Evolutionary conservation across 2,329 filamentous ascomycete genomes (phyloP).

Genomic region (Ophiostoma piceae): DNA sequence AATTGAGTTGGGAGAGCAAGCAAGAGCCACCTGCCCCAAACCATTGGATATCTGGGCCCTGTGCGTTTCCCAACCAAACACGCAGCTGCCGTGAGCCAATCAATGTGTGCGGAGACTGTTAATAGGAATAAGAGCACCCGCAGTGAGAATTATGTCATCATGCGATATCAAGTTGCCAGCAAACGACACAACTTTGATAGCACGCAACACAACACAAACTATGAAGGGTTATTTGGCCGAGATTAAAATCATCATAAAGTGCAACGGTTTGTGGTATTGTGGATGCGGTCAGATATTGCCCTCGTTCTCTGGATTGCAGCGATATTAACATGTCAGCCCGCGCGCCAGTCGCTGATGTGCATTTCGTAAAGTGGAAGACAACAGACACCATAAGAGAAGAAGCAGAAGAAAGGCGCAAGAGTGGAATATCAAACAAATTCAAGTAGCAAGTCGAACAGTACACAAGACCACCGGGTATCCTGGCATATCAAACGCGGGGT

Average conservation of each 20-base stretch:
- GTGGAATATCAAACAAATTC: too few species aligned
- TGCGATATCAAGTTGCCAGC: not conserved
- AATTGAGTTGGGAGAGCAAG: conserved; percentile 16
- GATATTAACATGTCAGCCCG: not conserved
- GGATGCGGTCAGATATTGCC: not conserved
- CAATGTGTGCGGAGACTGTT: not conserved
- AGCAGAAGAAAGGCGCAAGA: not conserved
- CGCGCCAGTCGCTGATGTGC: not conserved
- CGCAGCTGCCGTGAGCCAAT: conserved; percentile 4
- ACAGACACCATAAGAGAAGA: not conserved
- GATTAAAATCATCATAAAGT: not conserved
- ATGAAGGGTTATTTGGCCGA: too few species aligned
- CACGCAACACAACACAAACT: not conserved
- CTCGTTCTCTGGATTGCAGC: not conserved
- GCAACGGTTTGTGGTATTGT: not conserved
- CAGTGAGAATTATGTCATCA: not conserved
- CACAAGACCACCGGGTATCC: not conserved
- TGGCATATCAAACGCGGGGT: not conserved
- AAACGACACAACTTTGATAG: not conserved
- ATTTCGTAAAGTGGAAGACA: not conserved
- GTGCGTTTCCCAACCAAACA: conserved; percentile 14
- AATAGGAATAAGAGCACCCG: not conserved
- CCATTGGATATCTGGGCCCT: conserved; percentile 8
- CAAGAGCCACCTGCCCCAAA: conserved; percentile 12
- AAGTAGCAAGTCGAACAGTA: not conserved